phyloP scores from a whole-genome alignment of 1,284 basidiomycete genomes.

The Neolentinus lepideus region DNA sequence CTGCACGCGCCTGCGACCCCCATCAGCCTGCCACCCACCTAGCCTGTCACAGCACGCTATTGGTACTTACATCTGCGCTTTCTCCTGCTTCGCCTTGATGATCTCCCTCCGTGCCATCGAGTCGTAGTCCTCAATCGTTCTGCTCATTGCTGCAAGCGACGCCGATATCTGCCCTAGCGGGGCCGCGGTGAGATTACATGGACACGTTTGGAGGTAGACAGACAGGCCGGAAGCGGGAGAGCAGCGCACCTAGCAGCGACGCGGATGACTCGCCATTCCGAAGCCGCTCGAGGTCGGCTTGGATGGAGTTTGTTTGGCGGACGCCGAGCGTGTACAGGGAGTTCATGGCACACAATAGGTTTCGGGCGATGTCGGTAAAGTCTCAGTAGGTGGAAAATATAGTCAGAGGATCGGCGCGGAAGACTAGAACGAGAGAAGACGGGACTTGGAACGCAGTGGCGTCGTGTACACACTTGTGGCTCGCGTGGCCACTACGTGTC shows the following conservation, averaged over 20 bases:
- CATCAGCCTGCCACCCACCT: not conserved
- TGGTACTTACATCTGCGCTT: constrained; percentile 74
- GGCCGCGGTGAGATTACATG: not conserved
- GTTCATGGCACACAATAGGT: too few species aligned
- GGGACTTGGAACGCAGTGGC: too few species aligned
- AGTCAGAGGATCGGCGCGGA: too few species aligned
- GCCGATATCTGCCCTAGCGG: constrained; percentile 88
- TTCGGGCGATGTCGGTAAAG: not conserved
- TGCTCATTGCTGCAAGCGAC: constrained; percentile 84
- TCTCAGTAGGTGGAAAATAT: not conserved
- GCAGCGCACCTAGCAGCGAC: constrained; percentile 68
- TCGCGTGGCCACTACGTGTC: too few species aligned
- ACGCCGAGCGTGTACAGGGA: constrained; percentile 91
- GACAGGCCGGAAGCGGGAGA: not conserved
- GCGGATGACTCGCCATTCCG: constrained; percentile 75
- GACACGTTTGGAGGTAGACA: not conserved
- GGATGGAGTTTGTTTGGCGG: constrained; percentile 83
- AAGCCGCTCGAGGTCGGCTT: constrained; percentile 79
- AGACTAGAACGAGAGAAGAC: too few species aligned
- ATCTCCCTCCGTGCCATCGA: constrained; percentile 93
- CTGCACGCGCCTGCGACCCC: constrained; percentile 60
- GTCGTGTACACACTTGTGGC: too few species aligned
- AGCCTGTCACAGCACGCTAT: not conserved
- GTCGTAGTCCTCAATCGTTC: constrained; percentile 94
- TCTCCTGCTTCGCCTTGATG: constrained; percentile 90